Percentiles rank a stretch among this genome's conserved stretches.
Evolutionary conservation across 371 early-diverging fungal genomes (phyloP).

Genomic region (Apophysomyces trapeziformis): DNA sequence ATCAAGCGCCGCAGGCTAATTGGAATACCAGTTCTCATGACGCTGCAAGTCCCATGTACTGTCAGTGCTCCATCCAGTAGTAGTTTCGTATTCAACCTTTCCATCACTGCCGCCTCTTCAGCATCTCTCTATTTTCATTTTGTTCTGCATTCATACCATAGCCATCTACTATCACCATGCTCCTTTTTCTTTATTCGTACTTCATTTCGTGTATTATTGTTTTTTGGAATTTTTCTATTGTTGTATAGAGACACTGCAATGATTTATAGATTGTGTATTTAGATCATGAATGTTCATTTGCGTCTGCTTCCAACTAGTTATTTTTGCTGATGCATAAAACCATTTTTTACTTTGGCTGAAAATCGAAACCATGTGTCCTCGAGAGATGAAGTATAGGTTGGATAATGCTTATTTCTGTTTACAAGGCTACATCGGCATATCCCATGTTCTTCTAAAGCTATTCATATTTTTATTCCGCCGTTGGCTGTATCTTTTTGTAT

Average conservation of each 20-base stretch:
- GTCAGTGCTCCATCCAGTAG: conserved; percentile 6
- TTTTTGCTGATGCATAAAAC: no score
- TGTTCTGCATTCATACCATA: no score
- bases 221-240: background rate
- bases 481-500: no score
- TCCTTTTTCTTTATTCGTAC: background rate
- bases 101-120: background rate
- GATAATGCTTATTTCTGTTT: no score
- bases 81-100: background rate
- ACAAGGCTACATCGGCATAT: no score
- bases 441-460: no score
- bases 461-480: no score
- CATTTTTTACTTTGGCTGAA: no score
- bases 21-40: background rate
- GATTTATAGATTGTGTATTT: conserved; percentile 6
- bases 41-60: conserved; percentile 1
- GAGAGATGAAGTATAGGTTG: no score
- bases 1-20: background rate
- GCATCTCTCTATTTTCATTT: background rate
- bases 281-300: background rate
- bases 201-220: background rate
- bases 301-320: no score
- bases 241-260: conserved; percentile 3
- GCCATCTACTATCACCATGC: background rate
- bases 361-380: no score